Base-by-base conservation (phyloP, 2,329 filamentous ascomycete species). In the Fusarium nanum region DNA sequence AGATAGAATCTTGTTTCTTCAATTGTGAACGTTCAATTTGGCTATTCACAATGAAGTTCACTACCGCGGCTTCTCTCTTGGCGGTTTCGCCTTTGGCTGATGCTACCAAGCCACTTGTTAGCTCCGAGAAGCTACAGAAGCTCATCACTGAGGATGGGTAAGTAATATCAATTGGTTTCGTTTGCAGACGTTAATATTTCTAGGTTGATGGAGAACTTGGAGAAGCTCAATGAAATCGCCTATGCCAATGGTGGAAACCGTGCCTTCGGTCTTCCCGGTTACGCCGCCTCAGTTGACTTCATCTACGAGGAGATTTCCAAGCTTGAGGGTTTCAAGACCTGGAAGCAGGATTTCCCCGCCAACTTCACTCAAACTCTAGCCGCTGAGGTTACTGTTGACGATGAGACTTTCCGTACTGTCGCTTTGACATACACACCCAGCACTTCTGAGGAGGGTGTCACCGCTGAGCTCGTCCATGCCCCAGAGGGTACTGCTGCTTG, bases 271-370 rank as follows among this genome's bases (percentile, higher is more conserved):
- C 66, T 76, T 18, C 76, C 76, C 2, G 76, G 76, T 20, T 78
- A 78, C n/a, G 68, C 52, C 11, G 84, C 78, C 32, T 81, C 79
- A 2, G 71, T 75, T 0, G 79, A 81, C 41, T 78, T 60, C 34
- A 75, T 78, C 37, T 76, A 73, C 50, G 58, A 60, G 23, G 73
- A 76, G n/a, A 56, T 77, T 13, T 76, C 72, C 4, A 74, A 71
- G 10, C 67, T 77, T n/a, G 61, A 73, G 18, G 75, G 75, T 8
- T 75, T 75, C 55, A 73, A 64, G 14, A 59, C 67, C 3, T 77
- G 76, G 75, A 78, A 76, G 40, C 73, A 78, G 47, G 76, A 78
- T 13, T 76, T 78, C 7, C 71, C 76, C 1, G 76, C 73, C 0
- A 67, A 76, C 8, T 78, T 76, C 16, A 73, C 71, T 7, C 53